These are phyloP conservation scores for Daldinia bambusicola DNA, from an alignment of 495 filamentous ascomycete species.

Conservation along the genomic window DNA sequence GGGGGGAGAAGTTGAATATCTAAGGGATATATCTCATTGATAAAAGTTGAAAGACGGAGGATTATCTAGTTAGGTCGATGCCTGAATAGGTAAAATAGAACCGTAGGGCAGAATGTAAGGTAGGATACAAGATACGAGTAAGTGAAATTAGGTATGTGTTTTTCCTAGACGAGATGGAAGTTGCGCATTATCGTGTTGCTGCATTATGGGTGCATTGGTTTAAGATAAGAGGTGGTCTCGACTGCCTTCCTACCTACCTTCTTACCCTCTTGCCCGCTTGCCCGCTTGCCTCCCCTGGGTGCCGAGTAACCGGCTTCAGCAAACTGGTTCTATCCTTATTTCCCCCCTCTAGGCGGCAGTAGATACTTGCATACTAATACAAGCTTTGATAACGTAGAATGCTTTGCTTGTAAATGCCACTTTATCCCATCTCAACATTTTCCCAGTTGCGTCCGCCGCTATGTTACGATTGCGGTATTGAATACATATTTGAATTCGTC, in stretches of 20 bases:
- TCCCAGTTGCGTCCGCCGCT: no score
- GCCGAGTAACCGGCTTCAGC: neutral
- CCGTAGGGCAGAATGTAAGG: neutral
- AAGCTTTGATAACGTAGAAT: neutral
- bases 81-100: neutral
- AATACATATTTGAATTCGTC: no score
- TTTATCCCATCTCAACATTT: no score
- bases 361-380: neutral
- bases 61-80: neutral
- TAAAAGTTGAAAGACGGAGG: neutral
- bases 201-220: neutral
- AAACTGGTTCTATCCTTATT: neutral
- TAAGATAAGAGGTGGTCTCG: neutral
- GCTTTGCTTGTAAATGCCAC: neutral
- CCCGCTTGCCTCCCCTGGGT: neutral
- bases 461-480: no score
- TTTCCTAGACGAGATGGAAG: neutral
- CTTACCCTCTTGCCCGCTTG: neutral
- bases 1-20: neutral
- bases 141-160: neutral
- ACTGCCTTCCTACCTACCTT: neutral
- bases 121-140: no score
- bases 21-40: neutral
- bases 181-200: neutral
- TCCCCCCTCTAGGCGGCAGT: neutral